Percentiles rank a stretch among this genome's conserved stretches.
Conservation (phyloP, 2,329 filamentous ascomycete genomes). For the Fusarium begoniae region DNA sequence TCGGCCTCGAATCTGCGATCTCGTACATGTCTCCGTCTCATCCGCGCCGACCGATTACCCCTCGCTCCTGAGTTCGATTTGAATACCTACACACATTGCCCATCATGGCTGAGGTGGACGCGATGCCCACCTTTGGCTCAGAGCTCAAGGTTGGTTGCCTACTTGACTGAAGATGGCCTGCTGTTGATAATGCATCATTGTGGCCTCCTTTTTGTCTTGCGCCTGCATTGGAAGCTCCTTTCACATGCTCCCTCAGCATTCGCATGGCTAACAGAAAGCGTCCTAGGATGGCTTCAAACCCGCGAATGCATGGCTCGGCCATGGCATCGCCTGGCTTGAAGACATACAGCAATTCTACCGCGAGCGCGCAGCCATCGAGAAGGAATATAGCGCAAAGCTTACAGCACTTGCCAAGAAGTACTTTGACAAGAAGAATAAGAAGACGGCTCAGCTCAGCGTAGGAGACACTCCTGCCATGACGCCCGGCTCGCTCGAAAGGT, state of each 20-base stretch:
- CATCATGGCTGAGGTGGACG: slow-evolving; percentile 83
- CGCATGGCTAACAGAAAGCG: slow-evolving; percentile 7
- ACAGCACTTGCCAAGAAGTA: slow-evolving; percentile 92
- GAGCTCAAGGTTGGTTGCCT: slow-evolving; percentile 81
- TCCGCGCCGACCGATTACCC: slow-evolving; percentile 28
- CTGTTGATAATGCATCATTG: background rate
- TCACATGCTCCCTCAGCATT: slow-evolving; percentile 3
- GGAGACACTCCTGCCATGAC: slow-evolving; percentile 94
- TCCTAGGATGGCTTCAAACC: slow-evolving; percentile 94
- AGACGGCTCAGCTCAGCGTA: slow-evolving; percentile 86
- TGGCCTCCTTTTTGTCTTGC: slow-evolving; percentile 7
- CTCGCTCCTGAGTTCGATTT: slow-evolving; percentile 29
- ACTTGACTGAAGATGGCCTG: background rate
- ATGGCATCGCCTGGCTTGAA: slow-evolving; percentile 93
- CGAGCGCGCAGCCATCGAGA: slow-evolving; percentile 92
- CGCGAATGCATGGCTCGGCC: slow-evolving; percentile 89
- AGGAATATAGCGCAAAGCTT: slow-evolving; percentile 93
- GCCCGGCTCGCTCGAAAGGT: slow-evolving; percentile 93
- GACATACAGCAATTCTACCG: slow-evolving; percentile 98
- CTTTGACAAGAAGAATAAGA: slow-evolving; percentile 95
- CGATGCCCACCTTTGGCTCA: slow-evolving; percentile 86
- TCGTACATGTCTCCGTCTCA: slow-evolving; percentile 36
- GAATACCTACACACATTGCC: slow-evolving; percentile 26
- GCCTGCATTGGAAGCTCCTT: slow-evolving; percentile 1
- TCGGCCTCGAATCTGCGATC: slow-evolving; percentile 5